Percentiles rank a stretch among this genome's conserved stretches.
phyloP scores from a whole-genome alignment of 1,284 basidiomycete species.

The Sporisorium graminicola region DNA sequence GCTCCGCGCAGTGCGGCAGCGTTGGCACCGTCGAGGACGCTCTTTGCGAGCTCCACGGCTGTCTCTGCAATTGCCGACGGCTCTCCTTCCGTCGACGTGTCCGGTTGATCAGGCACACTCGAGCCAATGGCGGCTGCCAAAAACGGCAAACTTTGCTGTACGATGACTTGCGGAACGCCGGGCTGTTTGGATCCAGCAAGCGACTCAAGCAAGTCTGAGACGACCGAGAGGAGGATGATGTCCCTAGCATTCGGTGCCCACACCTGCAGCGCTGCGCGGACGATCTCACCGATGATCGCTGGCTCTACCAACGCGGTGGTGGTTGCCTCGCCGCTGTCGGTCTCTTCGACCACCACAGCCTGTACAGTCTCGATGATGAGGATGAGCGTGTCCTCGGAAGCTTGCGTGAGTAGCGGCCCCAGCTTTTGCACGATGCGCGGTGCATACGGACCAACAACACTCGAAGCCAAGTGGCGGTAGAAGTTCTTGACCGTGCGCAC shows the following conservation, averaged over 20 bases:
- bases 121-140: slow-evolving; percentile 78
- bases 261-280: slow-evolving; percentile 76
- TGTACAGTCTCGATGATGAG: slow-evolving; percentile 88
- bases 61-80: slow-evolving; percentile 45
- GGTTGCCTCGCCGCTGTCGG: slow-evolving; percentile 68
- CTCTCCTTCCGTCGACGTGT: slow-evolving; percentile 19
- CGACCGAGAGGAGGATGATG: slow-evolving; percentile 86
- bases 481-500: slow-evolving; percentile 73
- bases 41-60: slow-evolving; percentile 78
- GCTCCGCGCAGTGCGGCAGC: slow-evolving; percentile 84
- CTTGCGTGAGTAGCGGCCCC: slow-evolving; percentile 82
- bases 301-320: slow-evolving; percentile 37
- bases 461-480: slow-evolving; percentile 73
- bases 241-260: slow-evolving; percentile 80
- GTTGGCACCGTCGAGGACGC: slow-evolving; percentile 78
- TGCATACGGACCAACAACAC: slow-evolving; percentile 77
- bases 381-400: slow-evolving; percentile 89
- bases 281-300: slow-evolving; percentile 51
- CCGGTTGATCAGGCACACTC: slow-evolving; percentile 34
- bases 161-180: slow-evolving; percentile 79
- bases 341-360: slow-evolving; percentile 79
- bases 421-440: slow-evolving; percentile 83
- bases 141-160: slow-evolving; percentile 79
- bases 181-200: slow-evolving; percentile 72
- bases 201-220: slow-evolving; percentile 82